Conservation (phyloP, 2,329 filamentous ascomycete species). For the Beauveria caledonica region DNA sequence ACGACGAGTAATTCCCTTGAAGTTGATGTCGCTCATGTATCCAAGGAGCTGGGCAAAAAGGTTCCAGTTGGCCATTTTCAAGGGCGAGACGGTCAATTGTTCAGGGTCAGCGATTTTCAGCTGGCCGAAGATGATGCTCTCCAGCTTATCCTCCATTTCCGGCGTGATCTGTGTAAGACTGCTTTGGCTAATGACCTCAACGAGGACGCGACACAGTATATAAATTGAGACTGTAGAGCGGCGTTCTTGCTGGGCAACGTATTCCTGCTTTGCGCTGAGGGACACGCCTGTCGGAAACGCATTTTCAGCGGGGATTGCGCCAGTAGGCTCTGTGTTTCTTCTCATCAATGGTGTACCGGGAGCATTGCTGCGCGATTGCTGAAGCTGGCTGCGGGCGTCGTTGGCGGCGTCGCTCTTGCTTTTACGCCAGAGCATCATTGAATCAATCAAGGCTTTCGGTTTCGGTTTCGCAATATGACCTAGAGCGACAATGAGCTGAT, state of each 20-base stretch:
- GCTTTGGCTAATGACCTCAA: slow-evolving; percentile 90
- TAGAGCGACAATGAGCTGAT: slow-evolving; percentile 86
- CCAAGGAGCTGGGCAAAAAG: slow-evolving; percentile 88
- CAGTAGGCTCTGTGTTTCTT: slow-evolving; percentile 66
- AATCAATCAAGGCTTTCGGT: slow-evolving; percentile 91
- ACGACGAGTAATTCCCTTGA: slow-evolving; percentile 70
- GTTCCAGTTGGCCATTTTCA: slow-evolving; percentile 92
- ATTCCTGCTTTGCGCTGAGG: slow-evolving; percentile 54
- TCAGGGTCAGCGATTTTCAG: slow-evolving; percentile 83
- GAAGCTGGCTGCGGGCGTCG: slow-evolving; percentile 52
- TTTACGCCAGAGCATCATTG: slow-evolving; percentile 97
- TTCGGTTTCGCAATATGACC: slow-evolving; percentile 92
- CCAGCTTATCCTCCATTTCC: slow-evolving; percentile 89
- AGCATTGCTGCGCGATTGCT: slow-evolving; percentile 38
- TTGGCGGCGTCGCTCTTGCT: slow-evolving; percentile 85
- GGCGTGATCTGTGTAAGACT: slow-evolving; percentile 71
- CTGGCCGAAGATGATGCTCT: slow-evolving; percentile 95
- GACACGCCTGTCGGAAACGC: slow-evolving; percentile 29
- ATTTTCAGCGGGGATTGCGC: slow-evolving; percentile 29
- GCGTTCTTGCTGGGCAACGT: slow-evolving; percentile 72
- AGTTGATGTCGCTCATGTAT: slow-evolving; percentile 93
- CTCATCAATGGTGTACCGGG: slow-evolving; percentile 48
- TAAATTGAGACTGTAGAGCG: slow-evolving; percentile 93
- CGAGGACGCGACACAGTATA: slow-evolving; percentile 84
- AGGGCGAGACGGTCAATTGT: slow-evolving; percentile 64